phyloP scores from a whole-genome alignment of 2,329 filamentous ascomycete species.

The Tolypocladium nubicola region DNA sequence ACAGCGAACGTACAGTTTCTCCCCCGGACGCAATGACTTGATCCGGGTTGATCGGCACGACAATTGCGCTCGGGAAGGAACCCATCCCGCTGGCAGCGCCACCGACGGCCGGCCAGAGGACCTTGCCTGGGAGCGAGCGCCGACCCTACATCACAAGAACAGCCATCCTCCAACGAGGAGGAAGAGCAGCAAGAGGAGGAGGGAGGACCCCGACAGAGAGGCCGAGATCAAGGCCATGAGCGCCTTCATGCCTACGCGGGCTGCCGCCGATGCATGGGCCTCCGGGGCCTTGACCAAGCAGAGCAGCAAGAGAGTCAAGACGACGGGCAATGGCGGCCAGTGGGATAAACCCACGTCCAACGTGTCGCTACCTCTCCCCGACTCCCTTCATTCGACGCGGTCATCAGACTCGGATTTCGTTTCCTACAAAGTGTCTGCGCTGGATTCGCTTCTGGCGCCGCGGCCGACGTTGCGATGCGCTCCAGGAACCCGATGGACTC shows the following conservation, averaged over 20 bases:
- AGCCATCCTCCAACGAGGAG: conserved; percentile 51
- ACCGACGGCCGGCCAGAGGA: conserved; percentile 4
- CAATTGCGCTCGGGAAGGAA: conserved; percentile 7
- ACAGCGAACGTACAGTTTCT: conserved; percentile 49
- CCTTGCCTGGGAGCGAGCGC: conserved; percentile 20
- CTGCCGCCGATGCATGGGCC: conserved; percentile 47
- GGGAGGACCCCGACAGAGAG: conserved; percentile 67
- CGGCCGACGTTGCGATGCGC: conserved; percentile 73
- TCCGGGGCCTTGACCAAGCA: conserved; percentile 49
- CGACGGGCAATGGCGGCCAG: conserved; percentile 36
- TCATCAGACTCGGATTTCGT: conserved; percentile 61
- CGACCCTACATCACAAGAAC: conserved; percentile 51
- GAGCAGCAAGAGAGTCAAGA: conserved; percentile 56
- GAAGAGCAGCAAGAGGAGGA: conserved; percentile 68
- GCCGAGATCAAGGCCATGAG: conserved; percentile 84
- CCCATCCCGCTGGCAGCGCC: conserved; percentile 1
- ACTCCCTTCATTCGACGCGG: conserved; percentile 66
- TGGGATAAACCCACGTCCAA: conserved; percentile 58
- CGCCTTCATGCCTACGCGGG: conserved; percentile 53
- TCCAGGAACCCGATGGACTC: conserved; percentile 48
- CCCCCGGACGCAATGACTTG: conserved; percentile 45
- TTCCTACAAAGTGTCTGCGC: conserved; percentile 68
- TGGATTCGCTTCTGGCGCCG: conserved; percentile 68
- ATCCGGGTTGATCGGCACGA: conserved; percentile 28
- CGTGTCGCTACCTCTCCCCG: conserved; percentile 61